phyloP scores from a whole-genome alignment of 306 rosid genomes.

The Rosa lucieae region DNA sequence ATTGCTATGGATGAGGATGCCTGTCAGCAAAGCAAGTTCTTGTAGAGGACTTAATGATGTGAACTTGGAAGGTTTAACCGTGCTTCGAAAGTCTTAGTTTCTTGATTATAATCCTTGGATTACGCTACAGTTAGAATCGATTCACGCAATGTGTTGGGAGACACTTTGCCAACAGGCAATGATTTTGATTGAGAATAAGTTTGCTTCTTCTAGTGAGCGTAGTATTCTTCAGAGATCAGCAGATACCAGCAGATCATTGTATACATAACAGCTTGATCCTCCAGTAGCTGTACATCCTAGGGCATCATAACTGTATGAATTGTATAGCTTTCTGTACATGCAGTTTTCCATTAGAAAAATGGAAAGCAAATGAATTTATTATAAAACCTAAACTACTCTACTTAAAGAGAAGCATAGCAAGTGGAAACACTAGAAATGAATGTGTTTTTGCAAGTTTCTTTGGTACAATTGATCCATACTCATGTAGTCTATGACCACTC shows the following conservation, averaged over 20 bases:
- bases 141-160: conserved; percentile 26
- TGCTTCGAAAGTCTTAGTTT: conserved; percentile 26
- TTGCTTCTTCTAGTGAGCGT: conserved; percentile 14
- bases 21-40: conserved; percentile 28
- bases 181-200: conserved; percentile 19
- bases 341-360: not conserved
- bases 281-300: conserved; percentile 8
- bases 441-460: not conserved
- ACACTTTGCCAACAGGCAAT: conserved; percentile 19
- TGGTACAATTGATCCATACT: not conserved
- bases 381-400: not conserved
- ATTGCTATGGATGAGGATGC: conserved; percentile 22
- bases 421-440: conserved; percentile 16
- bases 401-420: conserved; percentile 5
- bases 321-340: not conserved
- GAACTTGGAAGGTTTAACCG: conserved; percentile 26
- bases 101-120: conserved; percentile 31
- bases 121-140: conserved; percentile 27
- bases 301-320: conserved; percentile 1
- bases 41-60: conserved; percentile 22
- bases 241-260: not conserved
- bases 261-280: not conserved
- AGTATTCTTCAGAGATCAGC: conserved; percentile 6
- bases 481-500: not conserved
- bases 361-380: not conserved